phyloP scores from a whole-genome alignment of 495 filamentous ascomycete species.

The Tuber melanosporum region DNA sequence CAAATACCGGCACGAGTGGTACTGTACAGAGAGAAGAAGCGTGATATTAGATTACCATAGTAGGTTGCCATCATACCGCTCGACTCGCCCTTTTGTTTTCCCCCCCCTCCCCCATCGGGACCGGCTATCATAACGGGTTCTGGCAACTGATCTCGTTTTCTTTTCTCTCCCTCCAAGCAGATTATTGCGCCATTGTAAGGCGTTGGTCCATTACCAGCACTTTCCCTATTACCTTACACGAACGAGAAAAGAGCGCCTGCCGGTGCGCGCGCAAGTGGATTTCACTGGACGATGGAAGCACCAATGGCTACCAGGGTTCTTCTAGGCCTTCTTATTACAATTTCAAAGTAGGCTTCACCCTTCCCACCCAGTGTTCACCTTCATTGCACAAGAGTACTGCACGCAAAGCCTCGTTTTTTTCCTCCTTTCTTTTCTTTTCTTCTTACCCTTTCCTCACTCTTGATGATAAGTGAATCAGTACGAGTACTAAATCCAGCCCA shows the following conservation, averaged over 20 bases:
- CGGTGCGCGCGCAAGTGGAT: background rate
- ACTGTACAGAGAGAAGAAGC: background rate
- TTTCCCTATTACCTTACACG: background rate
- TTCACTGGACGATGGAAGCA: background rate
- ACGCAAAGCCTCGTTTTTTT: background rate
- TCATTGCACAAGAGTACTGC: background rate
- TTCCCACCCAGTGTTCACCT: background rate
- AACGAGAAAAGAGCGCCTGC: background rate
- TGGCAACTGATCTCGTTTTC: conserved; percentile 22
- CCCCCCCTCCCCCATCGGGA: background rate
- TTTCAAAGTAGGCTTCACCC: background rate
- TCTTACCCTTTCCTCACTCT: background rate
- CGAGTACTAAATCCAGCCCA: background rate
- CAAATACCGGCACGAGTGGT: background rate
- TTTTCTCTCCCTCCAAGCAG: conserved; percentile 7
- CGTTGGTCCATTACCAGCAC: background rate
- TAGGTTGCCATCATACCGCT: conserved; percentile 19
- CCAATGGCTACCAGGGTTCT: background rate
- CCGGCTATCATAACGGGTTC: conserved; percentile 35
- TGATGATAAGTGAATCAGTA: background rate
- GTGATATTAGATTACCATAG: background rate
- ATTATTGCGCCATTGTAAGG: conserved; percentile 28
- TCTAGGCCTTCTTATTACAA: background rate
- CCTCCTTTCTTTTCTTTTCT: background rate
- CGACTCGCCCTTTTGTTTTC: conserved; percentile 31